A percentile compares a stretch with the other conserved stretches of the same genome.
Evolutionary conservation across 164 flowering plant genomes (phyloP).

Genomic region (Magnolia sinica): DNA sequence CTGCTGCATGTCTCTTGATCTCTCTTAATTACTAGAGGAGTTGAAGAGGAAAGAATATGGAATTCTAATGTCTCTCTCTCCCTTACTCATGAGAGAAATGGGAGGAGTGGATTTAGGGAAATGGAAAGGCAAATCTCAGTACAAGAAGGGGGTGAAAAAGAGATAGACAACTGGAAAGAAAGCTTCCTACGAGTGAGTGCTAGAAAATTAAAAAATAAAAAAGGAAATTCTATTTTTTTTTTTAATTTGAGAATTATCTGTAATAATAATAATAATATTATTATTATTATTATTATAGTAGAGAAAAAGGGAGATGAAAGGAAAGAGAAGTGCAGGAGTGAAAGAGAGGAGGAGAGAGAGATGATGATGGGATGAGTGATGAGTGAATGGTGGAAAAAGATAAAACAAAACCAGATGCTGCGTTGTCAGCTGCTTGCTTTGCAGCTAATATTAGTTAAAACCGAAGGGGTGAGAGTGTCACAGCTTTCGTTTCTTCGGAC

Average conservation of each 20-base stretch:
- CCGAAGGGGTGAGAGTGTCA: constrained; percentile 6
- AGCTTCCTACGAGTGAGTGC: constrained; percentile 31
- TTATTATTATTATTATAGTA: background rate
- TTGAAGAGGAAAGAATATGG: background rate
- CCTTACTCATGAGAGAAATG: constrained; percentile 8
- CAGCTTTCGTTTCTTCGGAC: background rate
- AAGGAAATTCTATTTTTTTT: too few relatives aligned
- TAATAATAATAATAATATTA: background rate
- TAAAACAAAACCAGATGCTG: constrained; percentile 44
- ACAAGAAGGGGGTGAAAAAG: constrained; percentile 21
- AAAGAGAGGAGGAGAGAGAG: constrained; percentile 1
- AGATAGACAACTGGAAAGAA: constrained; percentile 45
- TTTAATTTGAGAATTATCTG: background rate
- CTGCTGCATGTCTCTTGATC: constrained; percentile 31
- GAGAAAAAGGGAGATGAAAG: background rate
- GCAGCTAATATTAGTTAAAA: constrained; percentile 53
- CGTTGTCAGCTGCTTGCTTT: constrained; percentile 52
- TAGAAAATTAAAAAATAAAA: constrained; percentile 1
- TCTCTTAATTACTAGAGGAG: background rate
- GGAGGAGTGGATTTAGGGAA: constrained; percentile 14
- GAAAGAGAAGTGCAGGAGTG: constrained; percentile 12
- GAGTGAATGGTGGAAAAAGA: constrained; percentile 11
- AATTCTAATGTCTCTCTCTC: constrained; percentile 9
- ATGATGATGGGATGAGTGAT: too few relatives aligned
- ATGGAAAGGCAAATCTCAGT: constrained; percentile 12